Evolutionary conservation across 2,329 filamentous ascomycete genomes (phyloP), one percentile per base, ranked within the genome.

Genomic region (Fusarium sp.): DNA sequence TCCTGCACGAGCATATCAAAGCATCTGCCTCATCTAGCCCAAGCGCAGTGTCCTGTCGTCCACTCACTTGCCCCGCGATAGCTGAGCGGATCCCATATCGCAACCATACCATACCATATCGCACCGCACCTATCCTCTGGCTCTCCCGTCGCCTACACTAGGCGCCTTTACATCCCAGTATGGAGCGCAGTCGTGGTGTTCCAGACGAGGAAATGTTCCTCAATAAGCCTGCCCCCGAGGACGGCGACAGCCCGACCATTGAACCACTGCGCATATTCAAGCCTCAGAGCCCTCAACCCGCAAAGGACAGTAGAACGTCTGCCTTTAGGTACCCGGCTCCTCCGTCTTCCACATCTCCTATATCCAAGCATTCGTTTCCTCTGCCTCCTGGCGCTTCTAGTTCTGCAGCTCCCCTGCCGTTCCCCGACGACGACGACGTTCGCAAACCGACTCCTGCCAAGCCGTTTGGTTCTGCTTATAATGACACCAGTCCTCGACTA

Each of bases 181-280:
- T 83, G 76, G 79, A 82, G 66, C 78, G 81, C 60, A 79, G 77
- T 66, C 86, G 88, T 72, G 88, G 89, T 69, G 81, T 88, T 67
- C 85, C 89, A 23, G 89, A 92, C 27, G 89, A 93, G 76, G 92
- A 94, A 82, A 89, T 96, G 80, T 94, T 96, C 79, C 84, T 96
- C 76, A 84, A 76, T 73, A 82, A 80, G 46, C 83, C 82, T n/a
- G 73, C 78, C 51, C 78, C 79, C 9, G 75, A 78, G 10, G 80
- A 83, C 42, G 80, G 79, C 58, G 87, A 92, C 70, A 92, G 91
- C 70, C 91, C 92, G 54, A 91, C 90, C 15, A 85, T 96, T 67
- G 91, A 91, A 70, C 93, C 93, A 57, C 77, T 97, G 76, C 87
- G 92, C 71, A 96, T 96, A 74, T 89, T 88, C 79, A 96, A 96